Evolutionary conservation across 768 basidiomycete genomes (phyloP).

Genomic region (Auriculariales sp.): DNA sequence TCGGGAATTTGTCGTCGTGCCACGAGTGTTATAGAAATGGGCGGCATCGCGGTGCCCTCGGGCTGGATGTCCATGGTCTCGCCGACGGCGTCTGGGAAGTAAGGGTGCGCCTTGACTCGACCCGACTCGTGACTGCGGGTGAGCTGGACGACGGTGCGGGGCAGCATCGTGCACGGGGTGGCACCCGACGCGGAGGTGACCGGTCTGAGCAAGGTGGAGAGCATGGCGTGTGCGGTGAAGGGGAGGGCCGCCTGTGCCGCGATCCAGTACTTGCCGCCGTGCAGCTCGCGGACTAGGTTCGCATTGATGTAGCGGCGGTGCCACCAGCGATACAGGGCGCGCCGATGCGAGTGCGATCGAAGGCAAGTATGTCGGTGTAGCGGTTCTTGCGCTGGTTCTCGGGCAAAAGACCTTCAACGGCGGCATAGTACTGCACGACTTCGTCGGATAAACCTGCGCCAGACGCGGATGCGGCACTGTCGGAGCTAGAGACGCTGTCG

Average conservation of each 20-base stretch:
- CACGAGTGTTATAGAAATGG: constrained; percentile 45
- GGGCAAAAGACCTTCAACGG: constrained; percentile 30
- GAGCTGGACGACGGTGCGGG: constrained; percentile 72
- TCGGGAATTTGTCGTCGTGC: constrained; percentile 30
- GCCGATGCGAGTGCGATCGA: constrained; percentile 68
- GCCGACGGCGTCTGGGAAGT: constrained; percentile 54
- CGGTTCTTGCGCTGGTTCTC: constrained; percentile 42
- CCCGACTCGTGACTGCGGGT: constrained; percentile 60
- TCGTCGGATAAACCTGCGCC: constrained; percentile 9
- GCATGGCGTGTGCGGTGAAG: constrained; percentile 57
- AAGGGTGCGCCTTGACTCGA: constrained; percentile 57
- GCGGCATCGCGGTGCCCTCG: constrained; percentile 31
- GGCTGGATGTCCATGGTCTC: constrained; percentile 21
- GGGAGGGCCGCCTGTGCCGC: constrained; percentile 72
- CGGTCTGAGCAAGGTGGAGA: constrained; percentile 49
- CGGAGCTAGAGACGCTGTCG: constrained; percentile 11
- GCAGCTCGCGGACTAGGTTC: constrained; percentile 67
- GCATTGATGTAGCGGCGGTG: constrained; percentile 56
- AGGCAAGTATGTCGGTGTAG: constrained; percentile 60
- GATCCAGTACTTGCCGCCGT: constrained; percentile 69
- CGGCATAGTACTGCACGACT: constrained; percentile 36
- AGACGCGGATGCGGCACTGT: constrained; percentile 7
- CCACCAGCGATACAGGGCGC: constrained; percentile 17
- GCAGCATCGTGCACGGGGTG: constrained; percentile 20
- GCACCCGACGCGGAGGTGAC: constrained; percentile 16